Evolutionary conservation across 441 rosid genomes (phyloP).

Genomic region (Erysimum pusillum): DNA sequence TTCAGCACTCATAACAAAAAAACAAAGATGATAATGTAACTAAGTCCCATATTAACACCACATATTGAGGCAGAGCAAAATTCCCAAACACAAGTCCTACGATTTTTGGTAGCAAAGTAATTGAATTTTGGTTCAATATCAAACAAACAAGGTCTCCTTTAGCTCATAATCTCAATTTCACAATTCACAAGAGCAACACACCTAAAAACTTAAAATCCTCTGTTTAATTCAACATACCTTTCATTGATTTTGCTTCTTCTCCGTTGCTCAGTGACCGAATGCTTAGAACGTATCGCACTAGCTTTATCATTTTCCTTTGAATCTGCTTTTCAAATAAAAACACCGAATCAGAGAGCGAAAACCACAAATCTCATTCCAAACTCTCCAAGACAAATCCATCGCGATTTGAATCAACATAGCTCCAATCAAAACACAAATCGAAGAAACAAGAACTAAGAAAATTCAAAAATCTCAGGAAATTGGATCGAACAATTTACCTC

Average conservation of each 20-base stretch:
- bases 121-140: neutral
- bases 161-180: neutral
- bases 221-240: slow-evolving; percentile 49
- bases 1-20: too few species aligned
- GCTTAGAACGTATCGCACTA: slow-evolving; percentile 71
- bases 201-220: slow-evolving; percentile 9
- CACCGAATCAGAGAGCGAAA: slow-evolving; percentile 33
- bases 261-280: slow-evolving; percentile 76
- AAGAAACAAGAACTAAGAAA: neutral
- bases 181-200: neutral
- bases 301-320: slow-evolving; percentile 74
- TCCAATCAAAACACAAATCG: slow-evolving; percentile 20
- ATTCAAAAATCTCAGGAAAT: slow-evolving; percentile 11
- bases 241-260: slow-evolving; percentile 82
- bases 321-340: slow-evolving; percentile 56
- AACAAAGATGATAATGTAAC: too few species aligned
- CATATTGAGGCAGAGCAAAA: slow-evolving; percentile 6
- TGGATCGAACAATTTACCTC: slow-evolving; percentile 57
- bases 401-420: slow-evolving; percentile 16
- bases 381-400: slow-evolving; percentile 24
- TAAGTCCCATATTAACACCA: neutral
- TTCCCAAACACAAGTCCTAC: slow-evolving; percentile 6
- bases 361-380: slow-evolving; percentile 18
- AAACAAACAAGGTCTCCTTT: neutral
- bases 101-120: neutral